phyloP scores from a whole-genome alignment of 345 rosid genomes.

The Adansonia digitata region DNA sequence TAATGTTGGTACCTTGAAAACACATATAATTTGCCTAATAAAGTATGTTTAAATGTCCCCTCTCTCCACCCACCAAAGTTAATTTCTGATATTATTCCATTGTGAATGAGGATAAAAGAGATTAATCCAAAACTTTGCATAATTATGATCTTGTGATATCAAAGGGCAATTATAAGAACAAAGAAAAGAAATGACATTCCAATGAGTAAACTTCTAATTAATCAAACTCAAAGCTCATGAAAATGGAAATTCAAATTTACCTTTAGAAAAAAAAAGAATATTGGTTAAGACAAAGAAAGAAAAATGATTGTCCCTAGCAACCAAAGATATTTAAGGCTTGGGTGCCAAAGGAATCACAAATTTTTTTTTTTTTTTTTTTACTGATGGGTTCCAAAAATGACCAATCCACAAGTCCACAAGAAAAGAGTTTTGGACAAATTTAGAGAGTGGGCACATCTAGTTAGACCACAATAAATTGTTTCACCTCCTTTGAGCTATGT shows the following conservation, averaged over 20 bases:
- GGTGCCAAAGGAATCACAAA: neutral
- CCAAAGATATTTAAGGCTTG: neutral
- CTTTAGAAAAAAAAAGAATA: neutral
- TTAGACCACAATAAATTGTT: constrained; percentile 1
- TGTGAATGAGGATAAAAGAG: neutral
- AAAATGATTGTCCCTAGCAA: neutral
- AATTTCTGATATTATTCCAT: neutral
- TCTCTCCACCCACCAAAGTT: neutral
- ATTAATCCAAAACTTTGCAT: neutral
- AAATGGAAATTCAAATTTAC: neutral
- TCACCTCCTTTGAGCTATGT: neutral
- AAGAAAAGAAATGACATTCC: neutral
- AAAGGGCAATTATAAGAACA: neutral
- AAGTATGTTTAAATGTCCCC: neutral
- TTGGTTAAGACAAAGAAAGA: neutral
- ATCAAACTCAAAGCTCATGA: neutral
- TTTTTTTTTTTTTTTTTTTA: neutral
- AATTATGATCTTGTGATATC: neutral
- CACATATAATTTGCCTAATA: neutral
- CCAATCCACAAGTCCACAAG: neutral
- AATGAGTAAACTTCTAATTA: neutral
- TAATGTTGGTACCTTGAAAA: neutral
- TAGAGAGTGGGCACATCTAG: neutral
- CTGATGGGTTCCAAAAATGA: neutral
- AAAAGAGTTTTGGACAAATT: neutral